Base-by-base conservation (phyloP, 78 protist genomes). In the Planoprotostelium fungivorum region DNA sequence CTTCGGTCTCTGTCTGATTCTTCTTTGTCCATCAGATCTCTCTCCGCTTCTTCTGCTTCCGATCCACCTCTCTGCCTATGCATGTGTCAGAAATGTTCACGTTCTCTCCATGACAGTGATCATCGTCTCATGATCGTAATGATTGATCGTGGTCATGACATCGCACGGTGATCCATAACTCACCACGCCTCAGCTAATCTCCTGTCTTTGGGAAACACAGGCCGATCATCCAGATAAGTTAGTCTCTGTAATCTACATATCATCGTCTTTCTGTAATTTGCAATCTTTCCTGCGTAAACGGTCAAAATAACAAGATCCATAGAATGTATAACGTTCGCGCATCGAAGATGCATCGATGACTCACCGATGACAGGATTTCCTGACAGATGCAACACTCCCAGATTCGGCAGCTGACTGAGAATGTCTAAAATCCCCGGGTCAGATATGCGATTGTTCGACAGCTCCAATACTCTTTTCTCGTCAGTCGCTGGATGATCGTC, bases 141-240 rank as follows among this genome's bases (percentile, higher is more conserved):
- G n/a, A n/a, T 51, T 51, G 31, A 51, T 51, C 73, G 5, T 5
- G 73, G 73, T 25, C 5, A 85, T 5, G 16, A 85, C 35, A 16
- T 36, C 35, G 63, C 5, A 36, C 5, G 16, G 16, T 5, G 37
- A 85, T 36, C 87, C 5, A 25, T 85, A 16, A 36, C 5, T 85
- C 16, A 87, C 95, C 95, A 93, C 0, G 95, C 95, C 38, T 88
- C 91, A 35, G 88, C 35, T 23, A 38, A 0, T 25, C 84, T 38
- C 16, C 97, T 89, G 86, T 94, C 96, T 16, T 89, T 86, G 0
- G 91, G 88, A 34, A 96, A 96, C 25, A 92, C 93, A 29, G 96
- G 96, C 9, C 95, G 87, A 84, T 96, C 97, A 88, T 96, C 98
- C 34, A 96, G 93, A 90, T 94, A 95, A 1, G 88, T 94, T 35